Conservation (phyloP, 2,329 filamentous ascomycete genomes). For the Gaeumannomyces tritici region DNA sequence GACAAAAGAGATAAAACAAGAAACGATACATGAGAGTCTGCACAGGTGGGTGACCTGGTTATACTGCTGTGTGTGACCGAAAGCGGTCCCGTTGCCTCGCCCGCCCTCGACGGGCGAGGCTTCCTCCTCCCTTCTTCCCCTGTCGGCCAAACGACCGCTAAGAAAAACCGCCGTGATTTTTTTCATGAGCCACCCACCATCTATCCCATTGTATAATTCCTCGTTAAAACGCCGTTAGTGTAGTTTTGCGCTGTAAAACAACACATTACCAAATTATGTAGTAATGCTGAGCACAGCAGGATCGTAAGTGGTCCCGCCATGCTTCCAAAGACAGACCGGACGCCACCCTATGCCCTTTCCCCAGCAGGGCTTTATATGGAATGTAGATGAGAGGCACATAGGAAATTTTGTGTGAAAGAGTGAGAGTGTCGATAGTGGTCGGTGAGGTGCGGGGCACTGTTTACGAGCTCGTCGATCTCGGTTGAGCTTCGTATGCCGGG, state of each 20-base stretch:
- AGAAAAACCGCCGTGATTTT: neutral
- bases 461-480: neutral
- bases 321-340: neutral
- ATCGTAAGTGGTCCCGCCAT: conserved; percentile 1
- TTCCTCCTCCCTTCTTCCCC: neutral
- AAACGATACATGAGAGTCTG: neutral
- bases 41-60: neutral
- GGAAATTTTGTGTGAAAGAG: neutral
- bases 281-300: conserved; percentile 2
- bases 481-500: conserved; percentile 48
- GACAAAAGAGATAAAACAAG: neutral
- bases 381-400: conserved; percentile 1
- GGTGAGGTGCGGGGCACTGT: neutral
- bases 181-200: neutral
- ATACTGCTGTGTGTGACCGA: neutral
- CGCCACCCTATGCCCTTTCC: neutral
- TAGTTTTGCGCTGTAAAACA: conserved; percentile 1
- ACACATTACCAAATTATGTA: conserved; percentile 4
- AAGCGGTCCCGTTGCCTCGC: neutral
- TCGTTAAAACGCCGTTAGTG: neutral
- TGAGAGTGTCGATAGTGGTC: neutral
- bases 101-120: neutral
- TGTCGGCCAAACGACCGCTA: neutral
- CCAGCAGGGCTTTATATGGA: neutral
- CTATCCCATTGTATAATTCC: neutral